Evolutionary conservation across 805 yeast genomes (phyloP), one percentile per base, ranked within the genome.

Genomic region (Candida oleophila): DNA sequence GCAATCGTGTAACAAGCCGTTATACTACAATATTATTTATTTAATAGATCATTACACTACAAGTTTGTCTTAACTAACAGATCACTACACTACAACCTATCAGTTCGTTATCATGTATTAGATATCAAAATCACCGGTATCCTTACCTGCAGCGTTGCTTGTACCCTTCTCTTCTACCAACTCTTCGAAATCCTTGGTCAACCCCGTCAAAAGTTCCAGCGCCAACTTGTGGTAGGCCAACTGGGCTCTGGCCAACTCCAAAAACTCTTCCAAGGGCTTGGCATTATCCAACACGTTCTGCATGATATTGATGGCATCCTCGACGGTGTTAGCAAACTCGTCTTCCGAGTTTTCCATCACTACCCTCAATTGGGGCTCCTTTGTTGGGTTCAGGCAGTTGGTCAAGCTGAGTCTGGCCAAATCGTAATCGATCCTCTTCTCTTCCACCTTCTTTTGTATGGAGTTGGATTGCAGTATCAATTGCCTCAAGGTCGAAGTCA

Each of bases 271-370:
- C 54, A 87, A 73, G 15, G 90, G 85, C 55, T 81, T 78, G 18
- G 90, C 82, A 46, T 82, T 75, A 47, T 83, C 83, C 54, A 89
- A 78, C 22, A 86, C 91, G 61, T 84, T 83, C 70, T 84, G 88
- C 91, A 89, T 85, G 49, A 85, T 81, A 35, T 82, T 72, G 45
- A 88, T 89, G 35, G 96, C 94, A 59, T 86, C 94, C 69, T 89
- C 96, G 32, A 89, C 89, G 20, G 91, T 85, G 55, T 87, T 88
- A 41, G 94, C 96, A 64, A 89, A 89, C 59, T 86, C 91, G 59
- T 89, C 96, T 69, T 89, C 96, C 43, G 89, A 82, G 50, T 83
- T 80, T 66, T 89, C 96, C 78, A 89, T 83, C 52, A 82, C 79
- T 42, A 83, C 86, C 57, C 91, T 76, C 49, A 85, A 77, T 42